These are phyloP conservation scores for Tylopilus sp. DNA, from an alignment of 1,284 basidiomycete species.

Conservation along the genomic window DNA sequence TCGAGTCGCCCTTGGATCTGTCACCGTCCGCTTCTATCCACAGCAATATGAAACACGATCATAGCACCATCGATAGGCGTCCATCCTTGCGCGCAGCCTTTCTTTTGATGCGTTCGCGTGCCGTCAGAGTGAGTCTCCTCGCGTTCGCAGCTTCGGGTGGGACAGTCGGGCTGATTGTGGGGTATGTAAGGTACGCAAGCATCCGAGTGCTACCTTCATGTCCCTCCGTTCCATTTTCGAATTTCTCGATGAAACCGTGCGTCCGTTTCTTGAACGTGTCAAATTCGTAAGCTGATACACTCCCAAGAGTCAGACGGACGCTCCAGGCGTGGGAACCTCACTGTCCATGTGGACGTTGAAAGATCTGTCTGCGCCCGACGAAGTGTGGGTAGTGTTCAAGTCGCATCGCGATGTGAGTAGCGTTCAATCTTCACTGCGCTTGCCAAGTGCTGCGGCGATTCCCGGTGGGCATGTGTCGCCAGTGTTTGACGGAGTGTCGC, in stretches of 20 bases:
- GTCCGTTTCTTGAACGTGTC: slow-evolving; percentile 1
- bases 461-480: slow-evolving; percentile 4
- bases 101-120: slow-evolving; percentile 46
- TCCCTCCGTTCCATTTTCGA: slow-evolving; percentile 33
- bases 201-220: slow-evolving; percentile 31
- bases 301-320: slow-evolving; percentile 12
- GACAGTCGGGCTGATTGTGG: slow-evolving; percentile 5
- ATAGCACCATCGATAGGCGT: slow-evolving; percentile 8
- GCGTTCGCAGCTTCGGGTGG: too few relatives aligned
- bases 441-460: slow-evolving; percentile 14
- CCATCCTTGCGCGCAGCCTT: slow-evolving; percentile 40
- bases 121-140: slow-evolving; percentile 48
- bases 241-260: slow-evolving; percentile 19
- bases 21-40: slow-evolving; percentile 38
- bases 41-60: slow-evolving; percentile 33
- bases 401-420: slow-evolving; percentile 56
- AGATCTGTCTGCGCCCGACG: slow-evolving; percentile 33
- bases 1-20: slow-evolving; percentile 26
- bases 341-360: slow-evolving; percentile 45
- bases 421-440: not conserved
- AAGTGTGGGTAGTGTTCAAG: slow-evolving; percentile 54
- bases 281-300: slow-evolving; percentile 8
- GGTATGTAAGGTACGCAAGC: slow-evolving; percentile 24
- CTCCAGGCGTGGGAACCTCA: slow-evolving; percentile 18
- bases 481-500: too few relatives aligned